These are phyloP conservation scores for Sechiopsis laciniata DNA, from an alignment of 306 rosid species.

Conservation along the genomic window DNA sequence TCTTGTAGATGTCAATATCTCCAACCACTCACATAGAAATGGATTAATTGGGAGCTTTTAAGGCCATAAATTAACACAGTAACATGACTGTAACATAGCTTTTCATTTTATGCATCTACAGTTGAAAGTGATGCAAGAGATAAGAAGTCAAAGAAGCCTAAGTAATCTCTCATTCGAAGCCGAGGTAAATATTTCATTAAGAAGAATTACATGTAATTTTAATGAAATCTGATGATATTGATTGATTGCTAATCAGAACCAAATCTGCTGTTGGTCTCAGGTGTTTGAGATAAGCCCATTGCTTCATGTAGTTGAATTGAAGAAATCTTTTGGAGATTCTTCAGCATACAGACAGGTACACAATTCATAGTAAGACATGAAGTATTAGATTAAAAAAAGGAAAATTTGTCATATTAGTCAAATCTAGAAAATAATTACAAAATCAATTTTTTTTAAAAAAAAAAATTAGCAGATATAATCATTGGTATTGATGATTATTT, in stretches of 20 bases:
- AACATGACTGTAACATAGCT: slow-evolving; percentile 12
- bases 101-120: slow-evolving; percentile 30
- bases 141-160: slow-evolving; percentile 39
- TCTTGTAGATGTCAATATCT: neutral
- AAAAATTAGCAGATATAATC: no score
- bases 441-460: no score
- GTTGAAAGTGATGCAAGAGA: slow-evolving; percentile 69
- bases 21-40: neutral
- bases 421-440: no score
- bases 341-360: slow-evolving; percentile 81
- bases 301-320: slow-evolving; percentile 67
- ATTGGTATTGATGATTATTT: no score
- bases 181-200: slow-evolving; percentile 49
- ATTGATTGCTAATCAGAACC: neutral
- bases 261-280: slow-evolving; percentile 33
- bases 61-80: neutral
- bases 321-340: slow-evolving; percentile 77
- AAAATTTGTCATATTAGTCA: no score
- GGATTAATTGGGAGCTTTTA: neutral
- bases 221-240: neutral
- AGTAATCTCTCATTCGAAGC: slow-evolving; percentile 63
- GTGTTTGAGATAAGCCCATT: slow-evolving; percentile 79
- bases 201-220: neutral
- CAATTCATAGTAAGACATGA: neutral
- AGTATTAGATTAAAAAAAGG: neutral